Percentiles rank a stretch among this genome's conserved stretches.
Evolutionary conservation across 2,329 filamentous ascomycete genomes (phyloP).

Genomic region (Sclerotinia subarctica): DNA sequence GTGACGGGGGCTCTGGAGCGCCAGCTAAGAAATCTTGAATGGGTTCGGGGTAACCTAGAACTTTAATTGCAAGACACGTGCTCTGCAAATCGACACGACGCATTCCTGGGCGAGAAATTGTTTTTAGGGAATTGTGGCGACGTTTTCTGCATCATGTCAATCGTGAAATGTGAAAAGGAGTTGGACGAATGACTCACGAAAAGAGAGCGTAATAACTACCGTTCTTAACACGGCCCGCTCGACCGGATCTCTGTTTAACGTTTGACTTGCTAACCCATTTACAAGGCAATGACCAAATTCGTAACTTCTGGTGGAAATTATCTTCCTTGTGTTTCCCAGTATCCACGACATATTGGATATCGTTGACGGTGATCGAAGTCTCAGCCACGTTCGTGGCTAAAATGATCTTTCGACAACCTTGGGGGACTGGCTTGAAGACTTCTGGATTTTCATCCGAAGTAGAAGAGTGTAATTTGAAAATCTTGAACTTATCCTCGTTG

Average conservation of each 20-base stretch:
- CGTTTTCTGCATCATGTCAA: slow-evolving; percentile 32
- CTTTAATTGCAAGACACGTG: slow-evolving; percentile 87
- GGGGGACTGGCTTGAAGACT: slow-evolving; percentile 72
- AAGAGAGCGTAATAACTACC: slow-evolving; percentile 90
- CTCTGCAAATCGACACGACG: slow-evolving; percentile 87
- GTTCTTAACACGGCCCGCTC: slow-evolving; percentile 85
- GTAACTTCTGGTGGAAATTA: slow-evolving; percentile 79
- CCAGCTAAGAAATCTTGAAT: slow-evolving; percentile 76
- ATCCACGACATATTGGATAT: slow-evolving; percentile 91
- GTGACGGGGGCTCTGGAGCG: slow-evolving; percentile 82
- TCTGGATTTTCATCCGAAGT: slow-evolving; percentile 81
- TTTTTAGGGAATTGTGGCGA: slow-evolving; percentile 81
- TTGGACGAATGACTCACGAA: slow-evolving; percentile 58
- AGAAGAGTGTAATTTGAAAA: slow-evolving; percentile 85
- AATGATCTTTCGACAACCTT: slow-evolving; percentile 82
- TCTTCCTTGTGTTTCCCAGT: slow-evolving; percentile 92
- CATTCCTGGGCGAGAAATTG: slow-evolving; percentile 80
- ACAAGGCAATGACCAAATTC: slow-evolving; percentile 87
- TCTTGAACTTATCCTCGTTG: slow-evolving; percentile 74
- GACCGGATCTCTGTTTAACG: slow-evolving; percentile 87
- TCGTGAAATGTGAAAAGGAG: not conserved
- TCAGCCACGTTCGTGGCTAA: slow-evolving; percentile 95
- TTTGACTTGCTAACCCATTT: slow-evolving; percentile 90
- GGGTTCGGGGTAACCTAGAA: slow-evolving; percentile 78
- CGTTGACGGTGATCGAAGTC: slow-evolving; percentile 96